Percentiles rank a stretch among this genome's conserved stretches.
These are phyloP conservation scores for Fusarium dlaminii DNA, from an alignment of 2,329 filamentous ascomycete genomes.

Conservation along the genomic window DNA sequence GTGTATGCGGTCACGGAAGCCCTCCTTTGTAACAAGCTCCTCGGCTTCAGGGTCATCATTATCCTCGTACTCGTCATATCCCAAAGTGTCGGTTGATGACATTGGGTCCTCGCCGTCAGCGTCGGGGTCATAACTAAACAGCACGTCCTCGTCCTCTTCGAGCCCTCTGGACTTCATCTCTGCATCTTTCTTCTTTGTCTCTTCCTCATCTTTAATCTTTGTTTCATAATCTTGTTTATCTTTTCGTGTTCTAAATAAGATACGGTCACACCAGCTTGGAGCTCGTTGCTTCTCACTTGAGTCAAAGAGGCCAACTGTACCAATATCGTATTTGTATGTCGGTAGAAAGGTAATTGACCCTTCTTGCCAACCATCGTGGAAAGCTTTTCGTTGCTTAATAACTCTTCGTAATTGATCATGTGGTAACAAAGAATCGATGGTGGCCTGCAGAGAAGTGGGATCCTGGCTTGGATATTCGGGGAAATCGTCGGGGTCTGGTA, in stretches of 20 bases:
- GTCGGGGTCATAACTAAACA: conserved; percentile 92
- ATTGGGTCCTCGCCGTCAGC: conserved; percentile 66
- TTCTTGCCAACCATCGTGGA: conserved; percentile 93
- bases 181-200: conserved; percentile 77
- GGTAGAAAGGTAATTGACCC: conserved; percentile 88
- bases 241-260: conserved; percentile 81
- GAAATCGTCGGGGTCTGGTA: conserved; percentile 74
- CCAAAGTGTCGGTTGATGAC: conserved; percentile 51
- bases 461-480: conserved; percentile 75
- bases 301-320: conserved; percentile 92
- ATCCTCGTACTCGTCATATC: conserved; percentile 69
- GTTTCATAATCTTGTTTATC: conserved; percentile 74
- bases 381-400: conserved; percentile 79
- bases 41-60: conserved; percentile 57
- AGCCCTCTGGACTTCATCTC: conserved; percentile 86
- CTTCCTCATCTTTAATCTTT: conserved; percentile 70
- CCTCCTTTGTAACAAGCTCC: conserved; percentile 66
- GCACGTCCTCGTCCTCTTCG: conserved; percentile 82
- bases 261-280: conserved; percentile 97
- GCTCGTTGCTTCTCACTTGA: conserved; percentile 93
- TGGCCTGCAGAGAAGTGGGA: conserved; percentile 87
- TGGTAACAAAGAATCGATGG: conserved; percentile 83
- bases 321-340: conserved; percentile 97
- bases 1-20: conserved; percentile 62
- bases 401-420: conserved; percentile 87